Evolutionary conservation across 176 grass and related monocot species (phyloP).

Genomic region (Avena sativa): DNA sequence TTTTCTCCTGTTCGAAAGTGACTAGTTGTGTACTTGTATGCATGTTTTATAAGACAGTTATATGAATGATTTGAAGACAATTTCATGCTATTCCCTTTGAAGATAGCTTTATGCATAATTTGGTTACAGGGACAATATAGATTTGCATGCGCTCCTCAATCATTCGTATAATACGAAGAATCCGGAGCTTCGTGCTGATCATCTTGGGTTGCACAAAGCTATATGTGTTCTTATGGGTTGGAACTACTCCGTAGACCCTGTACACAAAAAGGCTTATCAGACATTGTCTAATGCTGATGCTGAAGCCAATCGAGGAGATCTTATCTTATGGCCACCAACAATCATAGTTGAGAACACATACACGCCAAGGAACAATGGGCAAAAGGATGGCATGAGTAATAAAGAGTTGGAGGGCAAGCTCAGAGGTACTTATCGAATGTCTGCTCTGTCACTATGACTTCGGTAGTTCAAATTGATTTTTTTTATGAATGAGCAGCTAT

Average conservation of each 20-base stretch:
- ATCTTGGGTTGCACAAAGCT: constrained; percentile 95
- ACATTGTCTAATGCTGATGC: constrained; percentile 66
- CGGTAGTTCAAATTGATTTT: constrained; percentile 40
- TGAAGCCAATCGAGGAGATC: constrained; percentile 86
- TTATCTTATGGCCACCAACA: constrained; percentile 92
- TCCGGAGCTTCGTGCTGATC: constrained; percentile 77
- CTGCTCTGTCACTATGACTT: constrained; percentile 45
- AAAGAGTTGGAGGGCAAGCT: constrained; percentile 92
- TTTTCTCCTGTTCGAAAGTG: neutral
- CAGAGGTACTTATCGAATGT: constrained; percentile 67
- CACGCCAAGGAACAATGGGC: constrained; percentile 66
- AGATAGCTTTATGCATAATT: constrained; percentile 36
- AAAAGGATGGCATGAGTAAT: constrained; percentile 66
- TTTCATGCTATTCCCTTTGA: constrained; percentile 14
- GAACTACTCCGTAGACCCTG: constrained; percentile 77
- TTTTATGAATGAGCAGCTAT: constrained; percentile 24
- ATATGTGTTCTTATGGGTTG: constrained; percentile 97
- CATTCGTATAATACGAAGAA: constrained; percentile 80
- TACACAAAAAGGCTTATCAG: constrained; percentile 74
- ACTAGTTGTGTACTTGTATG: neutral
- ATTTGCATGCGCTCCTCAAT: constrained; percentile 87
- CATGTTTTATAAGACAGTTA: constrained; percentile 11
- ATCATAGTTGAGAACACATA: constrained; percentile 85
- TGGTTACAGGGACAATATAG: constrained; percentile 68
- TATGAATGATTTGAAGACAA: constrained; percentile 26